phyloP scores from a whole-genome alignment of 805 yeast species.

The Cyberlindnera mississippiensis region DNA sequence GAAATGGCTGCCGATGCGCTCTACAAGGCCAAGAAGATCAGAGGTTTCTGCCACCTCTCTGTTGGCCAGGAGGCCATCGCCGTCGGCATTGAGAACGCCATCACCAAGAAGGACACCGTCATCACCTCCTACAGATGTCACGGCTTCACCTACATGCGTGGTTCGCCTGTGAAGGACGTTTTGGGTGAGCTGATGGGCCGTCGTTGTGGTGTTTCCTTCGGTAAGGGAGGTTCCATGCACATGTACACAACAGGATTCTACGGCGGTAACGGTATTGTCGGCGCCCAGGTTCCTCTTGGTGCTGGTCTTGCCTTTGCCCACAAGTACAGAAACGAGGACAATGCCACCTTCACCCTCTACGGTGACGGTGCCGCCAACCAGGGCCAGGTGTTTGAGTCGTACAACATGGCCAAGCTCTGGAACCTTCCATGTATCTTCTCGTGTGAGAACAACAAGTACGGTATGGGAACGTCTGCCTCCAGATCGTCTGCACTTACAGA shows the following conservation, averaged over 20 bases:
- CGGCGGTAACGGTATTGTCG: constrained; percentile 99
- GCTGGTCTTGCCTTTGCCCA: constrained; percentile 98
- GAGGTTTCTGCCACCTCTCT: constrained; percentile 98
- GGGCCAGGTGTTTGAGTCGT: constrained; percentile 97
- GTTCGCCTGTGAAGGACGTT: constrained; percentile 84
- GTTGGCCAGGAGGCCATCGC: constrained; percentile 99
- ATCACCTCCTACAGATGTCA: constrained; percentile 99
- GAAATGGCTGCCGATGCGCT: constrained; percentile 99
- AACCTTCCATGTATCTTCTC: constrained; percentile 91
- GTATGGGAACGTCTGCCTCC: constrained; percentile 98
- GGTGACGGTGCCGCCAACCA: constrained; percentile 99
- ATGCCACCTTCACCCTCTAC: constrained; percentile 83
- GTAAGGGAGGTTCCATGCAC: constrained; percentile 99
- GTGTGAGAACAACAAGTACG: constrained; percentile 98
- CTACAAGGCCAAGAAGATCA: constrained; percentile 95
- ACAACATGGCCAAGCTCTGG: constrained; percentile 99
- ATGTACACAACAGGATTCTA: constrained; percentile 93
- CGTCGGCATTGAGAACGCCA: constrained; percentile 96
- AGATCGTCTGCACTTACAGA: constrained; percentile 96
- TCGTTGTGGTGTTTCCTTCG: constrained; percentile 90
- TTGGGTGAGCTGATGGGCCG: constrained; percentile 96
- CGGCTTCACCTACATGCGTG: constrained; percentile 96
- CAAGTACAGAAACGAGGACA: constrained; percentile 79
- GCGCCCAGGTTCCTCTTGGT: constrained; percentile 98
- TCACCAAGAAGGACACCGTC: constrained; percentile 77